Evolutionary conservation across 2,329 filamentous ascomycete genomes (phyloP).

Genomic region (Metarhizium brunneum): DNA sequence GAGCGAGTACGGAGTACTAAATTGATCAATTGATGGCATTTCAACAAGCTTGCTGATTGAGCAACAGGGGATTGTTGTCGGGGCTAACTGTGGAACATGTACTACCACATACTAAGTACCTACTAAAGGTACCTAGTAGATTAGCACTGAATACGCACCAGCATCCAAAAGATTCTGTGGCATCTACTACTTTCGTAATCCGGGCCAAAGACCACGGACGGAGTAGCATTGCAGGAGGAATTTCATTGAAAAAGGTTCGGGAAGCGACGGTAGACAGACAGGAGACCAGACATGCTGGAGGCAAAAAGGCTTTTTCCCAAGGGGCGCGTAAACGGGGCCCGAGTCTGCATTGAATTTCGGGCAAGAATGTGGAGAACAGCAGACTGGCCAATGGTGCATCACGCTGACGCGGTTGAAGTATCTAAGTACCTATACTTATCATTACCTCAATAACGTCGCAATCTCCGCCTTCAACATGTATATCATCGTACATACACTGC

Average conservation of each 20-base stretch:
- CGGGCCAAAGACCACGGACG: too few species aligned
- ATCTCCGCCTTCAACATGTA: neutral
- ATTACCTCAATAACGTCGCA: neutral
- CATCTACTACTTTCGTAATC: too few species aligned
- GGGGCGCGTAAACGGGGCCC: neutral
- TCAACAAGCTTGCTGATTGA: too few species aligned
- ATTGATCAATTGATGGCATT: too few species aligned
- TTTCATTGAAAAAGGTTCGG: neutral
- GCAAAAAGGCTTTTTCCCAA: neutral
- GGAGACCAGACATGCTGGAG: too few species aligned
- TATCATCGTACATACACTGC: neutral
- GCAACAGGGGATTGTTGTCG: too few species aligned
- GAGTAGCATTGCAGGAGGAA: neutral
- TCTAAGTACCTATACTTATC: neutral
- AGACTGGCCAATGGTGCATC: neutral
- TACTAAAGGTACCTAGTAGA: too few species aligned
- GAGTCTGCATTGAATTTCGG: neutral
- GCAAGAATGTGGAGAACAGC: constrained; percentile 1
- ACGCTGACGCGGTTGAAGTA: neutral
- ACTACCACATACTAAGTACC: too few species aligned
- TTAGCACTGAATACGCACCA: too few species aligned
- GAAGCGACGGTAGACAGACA: neutral
- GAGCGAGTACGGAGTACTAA: too few species aligned
- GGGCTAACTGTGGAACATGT: too few species aligned
- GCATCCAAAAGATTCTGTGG: too few species aligned